These are phyloP conservation scores for Fusarium mundagurra DNA, from an alignment of 2,329 filamentous ascomycete genomes.

Conservation along the genomic window DNA sequence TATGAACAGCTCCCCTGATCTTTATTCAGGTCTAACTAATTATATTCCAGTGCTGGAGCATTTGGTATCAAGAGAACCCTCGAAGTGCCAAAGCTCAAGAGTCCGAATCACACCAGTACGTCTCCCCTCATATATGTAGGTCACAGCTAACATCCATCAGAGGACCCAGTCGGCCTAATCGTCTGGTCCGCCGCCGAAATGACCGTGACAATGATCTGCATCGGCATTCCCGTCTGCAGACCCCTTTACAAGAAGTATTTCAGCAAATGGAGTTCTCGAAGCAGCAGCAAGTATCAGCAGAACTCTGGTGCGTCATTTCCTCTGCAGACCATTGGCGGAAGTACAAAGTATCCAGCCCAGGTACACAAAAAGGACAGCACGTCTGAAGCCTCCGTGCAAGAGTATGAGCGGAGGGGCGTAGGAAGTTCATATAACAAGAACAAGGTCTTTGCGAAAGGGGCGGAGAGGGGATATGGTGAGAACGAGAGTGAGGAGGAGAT, in stretches of 20 bases:
- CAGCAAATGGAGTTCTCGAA: conserved; percentile 33
- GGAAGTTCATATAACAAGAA: conserved; percentile 5
- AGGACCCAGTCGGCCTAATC: conserved; percentile 49
- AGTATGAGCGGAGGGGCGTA: conserved; percentile 14
- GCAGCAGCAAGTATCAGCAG: conserved; percentile 34
- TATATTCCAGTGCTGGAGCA: conserved; percentile 34
- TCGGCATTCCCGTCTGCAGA: conserved; percentile 52
- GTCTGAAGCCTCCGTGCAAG: not conserved
- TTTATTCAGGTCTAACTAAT: not conserved
- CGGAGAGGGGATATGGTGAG: not conserved
- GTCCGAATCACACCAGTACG: conserved; percentile 35
- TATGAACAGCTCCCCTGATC: conserved; percentile 17
- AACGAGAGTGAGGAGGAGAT: conserved; percentile 39
- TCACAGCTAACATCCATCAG: conserved; percentile 28
- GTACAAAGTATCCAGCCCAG: not conserved
- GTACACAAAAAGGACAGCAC: not conserved
- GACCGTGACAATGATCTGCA: conserved; percentile 52
- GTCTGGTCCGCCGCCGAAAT: conserved; percentile 53
- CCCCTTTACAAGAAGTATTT: conserved; percentile 48
- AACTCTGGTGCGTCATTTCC: conserved; percentile 24
- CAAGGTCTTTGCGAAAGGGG: not conserved
- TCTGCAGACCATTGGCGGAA: conserved; percentile 30
- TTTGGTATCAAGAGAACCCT: conserved; percentile 45
- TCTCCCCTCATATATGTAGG: accelerated
- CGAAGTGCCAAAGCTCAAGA: conserved; percentile 44